Evolutionary conservation across 2,329 filamentous ascomycete species (phyloP).

Genomic region (Alternaria longipes): DNA sequence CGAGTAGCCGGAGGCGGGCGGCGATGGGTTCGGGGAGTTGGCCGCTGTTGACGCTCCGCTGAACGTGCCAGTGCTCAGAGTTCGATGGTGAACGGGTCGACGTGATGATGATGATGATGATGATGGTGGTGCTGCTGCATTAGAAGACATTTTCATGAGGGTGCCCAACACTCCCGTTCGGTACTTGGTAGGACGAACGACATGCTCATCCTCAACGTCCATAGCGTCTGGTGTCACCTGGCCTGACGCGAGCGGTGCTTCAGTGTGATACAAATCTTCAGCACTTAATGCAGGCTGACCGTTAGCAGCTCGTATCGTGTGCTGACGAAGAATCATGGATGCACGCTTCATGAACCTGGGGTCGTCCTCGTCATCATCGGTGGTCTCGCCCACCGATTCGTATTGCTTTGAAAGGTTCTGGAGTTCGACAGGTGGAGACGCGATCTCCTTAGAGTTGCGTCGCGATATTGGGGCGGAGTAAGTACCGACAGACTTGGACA

Average conservation of each 20-base stretch:
- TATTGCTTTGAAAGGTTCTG: slow-evolving; percentile 25
- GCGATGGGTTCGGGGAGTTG: slow-evolving; percentile 51
- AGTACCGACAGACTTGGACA: slow-evolving; percentile 49
- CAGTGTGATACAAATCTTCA: slow-evolving; percentile 46
- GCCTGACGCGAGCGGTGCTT: slow-evolving; percentile 53
- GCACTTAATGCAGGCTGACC: slow-evolving; percentile 24
- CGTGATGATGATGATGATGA: slow-evolving; percentile 13
- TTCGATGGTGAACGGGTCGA: slow-evolving; percentile 31
- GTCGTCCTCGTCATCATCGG: slow-evolving; percentile 41
- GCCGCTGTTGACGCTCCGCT: slow-evolving; percentile 47
- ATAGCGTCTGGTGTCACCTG: slow-evolving; percentile 59
- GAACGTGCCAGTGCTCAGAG: slow-evolving; percentile 38
- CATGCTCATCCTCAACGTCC: slow-evolving; percentile 68
- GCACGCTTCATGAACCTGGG: slow-evolving; percentile 55
- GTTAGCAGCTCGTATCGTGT: slow-evolving; percentile 35
- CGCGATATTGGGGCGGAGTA: slow-evolving; percentile 48
- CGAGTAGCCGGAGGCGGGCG: slow-evolving; percentile 54
- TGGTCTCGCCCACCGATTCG: slow-evolving; percentile 32
- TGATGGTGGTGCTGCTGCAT: slow-evolving; percentile 21
- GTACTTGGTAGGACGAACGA: slow-evolving; percentile 73
- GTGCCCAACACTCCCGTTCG: slow-evolving; percentile 77
- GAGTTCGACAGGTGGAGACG: slow-evolving; percentile 33
- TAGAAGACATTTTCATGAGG: slow-evolving; percentile 65
- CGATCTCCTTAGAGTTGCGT: slow-evolving; percentile 46
- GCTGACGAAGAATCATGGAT: slow-evolving; percentile 44